These are phyloP conservation scores for Fusarium sp. DNA, from an alignment of 2,329 filamentous ascomycete species.

Conservation along the genomic window DNA sequence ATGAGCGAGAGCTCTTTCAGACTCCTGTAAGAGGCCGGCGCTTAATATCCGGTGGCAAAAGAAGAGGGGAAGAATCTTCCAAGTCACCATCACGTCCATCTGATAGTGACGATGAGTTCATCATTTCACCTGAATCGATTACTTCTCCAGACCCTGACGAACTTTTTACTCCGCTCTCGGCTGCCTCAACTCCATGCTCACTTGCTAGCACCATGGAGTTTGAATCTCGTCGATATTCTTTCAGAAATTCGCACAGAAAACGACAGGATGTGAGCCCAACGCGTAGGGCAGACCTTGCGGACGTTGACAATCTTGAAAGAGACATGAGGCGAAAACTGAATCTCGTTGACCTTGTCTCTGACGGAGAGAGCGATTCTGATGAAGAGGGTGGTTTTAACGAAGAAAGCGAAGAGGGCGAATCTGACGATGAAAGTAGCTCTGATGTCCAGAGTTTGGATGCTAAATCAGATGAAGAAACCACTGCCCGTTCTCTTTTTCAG, in stretches of 20 bases:
- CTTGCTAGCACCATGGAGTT: neutral
- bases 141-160: conserved; percentile 16
- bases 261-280: conserved; percentile 6
- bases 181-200: conserved; percentile 14
- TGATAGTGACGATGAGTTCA: neutral
- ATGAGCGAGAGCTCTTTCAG: neutral
- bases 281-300: neutral
- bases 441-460: neutral
- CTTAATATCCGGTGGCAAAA: neutral
- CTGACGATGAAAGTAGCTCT: neutral
- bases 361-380: neutral
- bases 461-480: neutral
- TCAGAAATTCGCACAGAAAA: neutral
- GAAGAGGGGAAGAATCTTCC: neutral
- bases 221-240: neutral
- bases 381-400: neutral
- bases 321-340: neutral
- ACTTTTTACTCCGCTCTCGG: conserved; percentile 12
- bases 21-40: conserved; percentile 8
- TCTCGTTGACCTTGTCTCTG: neutral
- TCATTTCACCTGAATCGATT: conserved; percentile 9
- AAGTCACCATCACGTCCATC: neutral
- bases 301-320: neutral
- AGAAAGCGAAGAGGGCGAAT: neutral
- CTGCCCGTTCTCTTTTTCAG: neutral